Percentiles rank a stretch among this genome's conserved stretches.
These are phyloP conservation scores for Tetraselmis striata DNA, from an alignment of 139 green algal species.

Conservation along the genomic window DNA sequence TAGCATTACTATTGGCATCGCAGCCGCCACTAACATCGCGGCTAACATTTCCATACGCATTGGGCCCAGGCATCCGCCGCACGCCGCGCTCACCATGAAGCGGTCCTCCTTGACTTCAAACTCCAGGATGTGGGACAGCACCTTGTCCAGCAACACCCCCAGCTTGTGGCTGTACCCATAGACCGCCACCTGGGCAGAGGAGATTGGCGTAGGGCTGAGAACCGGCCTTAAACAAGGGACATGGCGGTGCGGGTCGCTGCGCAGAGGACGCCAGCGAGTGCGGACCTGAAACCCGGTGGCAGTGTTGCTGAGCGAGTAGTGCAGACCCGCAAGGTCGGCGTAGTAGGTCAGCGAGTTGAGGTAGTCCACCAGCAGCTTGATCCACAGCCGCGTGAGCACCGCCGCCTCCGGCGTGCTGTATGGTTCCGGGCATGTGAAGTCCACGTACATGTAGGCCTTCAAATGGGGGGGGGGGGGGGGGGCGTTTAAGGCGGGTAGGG, in stretches of 20 bases:
- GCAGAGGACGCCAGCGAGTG: too few relatives aligned
- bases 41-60: too few relatives aligned
- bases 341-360: conserved; percentile 81
- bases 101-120: conserved; percentile 55
- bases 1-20: too few relatives aligned
- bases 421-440: conserved; percentile 26
- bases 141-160: conserved; percentile 44
- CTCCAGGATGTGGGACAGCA: conserved; percentile 48
- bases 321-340: conserved; percentile 77
- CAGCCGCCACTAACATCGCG: too few relatives aligned
- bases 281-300: conserved; percentile 25
- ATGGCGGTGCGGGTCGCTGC: too few relatives aligned
- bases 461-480: too few relatives aligned
- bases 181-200: conserved; percentile 23
- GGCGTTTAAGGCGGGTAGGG: too few relatives aligned
- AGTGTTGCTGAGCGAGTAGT: conserved; percentile 35
- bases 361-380: conserved; percentile 68
- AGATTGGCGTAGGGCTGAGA: not conserved
- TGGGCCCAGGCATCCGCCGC: too few relatives aligned
- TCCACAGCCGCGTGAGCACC: conserved; percentile 61
- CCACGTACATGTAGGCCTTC: conserved; percentile 13
- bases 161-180: conserved; percentile 78
- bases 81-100: conserved; percentile 44
- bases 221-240: not conserved
- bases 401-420: conserved; percentile 55